These are phyloP conservation scores for Jatropha podagrica DNA, from an alignment of 441 rosid species.

Conservation along the genomic window DNA sequence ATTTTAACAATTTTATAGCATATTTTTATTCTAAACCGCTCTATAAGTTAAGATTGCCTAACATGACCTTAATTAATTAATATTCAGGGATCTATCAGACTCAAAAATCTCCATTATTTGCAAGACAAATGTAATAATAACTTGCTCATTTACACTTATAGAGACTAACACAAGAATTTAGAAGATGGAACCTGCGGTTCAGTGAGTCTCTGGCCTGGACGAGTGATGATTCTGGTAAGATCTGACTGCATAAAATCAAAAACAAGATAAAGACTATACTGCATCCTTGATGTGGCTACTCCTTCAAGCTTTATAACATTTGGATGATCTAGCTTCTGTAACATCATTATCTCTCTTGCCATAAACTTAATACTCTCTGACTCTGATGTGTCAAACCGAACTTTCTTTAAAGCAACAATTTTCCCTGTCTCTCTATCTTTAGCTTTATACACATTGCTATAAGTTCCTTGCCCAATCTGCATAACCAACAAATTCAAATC, in stretches of 20 bases:
- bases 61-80: too few species aligned
- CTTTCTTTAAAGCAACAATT: slow-evolving; percentile 84
- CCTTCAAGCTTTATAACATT: slow-evolving; percentile 84
- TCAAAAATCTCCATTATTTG: too few species aligned
- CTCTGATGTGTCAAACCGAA: slow-evolving; percentile 78
- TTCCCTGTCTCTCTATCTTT: slow-evolving; percentile 63
- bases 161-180: background rate
- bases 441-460: slow-evolving; percentile 90
- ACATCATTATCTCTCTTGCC: slow-evolving; percentile 78
- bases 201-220: slow-evolving; percentile 63
- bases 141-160: too few species aligned
- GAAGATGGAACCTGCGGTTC: slow-evolving; percentile 56
- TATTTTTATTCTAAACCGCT: too few species aligned
- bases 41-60: too few species aligned
- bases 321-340: slow-evolving; percentile 77
- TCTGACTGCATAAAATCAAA: slow-evolving; percentile 75
- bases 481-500: background rate
- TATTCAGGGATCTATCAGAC: too few species aligned
- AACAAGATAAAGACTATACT: slow-evolving; percentile 83
- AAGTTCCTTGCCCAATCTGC: slow-evolving; percentile 88
- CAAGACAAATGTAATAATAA: too few species aligned
- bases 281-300: slow-evolving; percentile 83
- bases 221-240: slow-evolving; percentile 59
- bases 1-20: too few species aligned
- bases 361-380: slow-evolving; percentile 82